Base-by-base conservation (phyloP, 2,329 filamentous ascomycete genomes). In the Fusarium pseudocircinatum region DNA sequence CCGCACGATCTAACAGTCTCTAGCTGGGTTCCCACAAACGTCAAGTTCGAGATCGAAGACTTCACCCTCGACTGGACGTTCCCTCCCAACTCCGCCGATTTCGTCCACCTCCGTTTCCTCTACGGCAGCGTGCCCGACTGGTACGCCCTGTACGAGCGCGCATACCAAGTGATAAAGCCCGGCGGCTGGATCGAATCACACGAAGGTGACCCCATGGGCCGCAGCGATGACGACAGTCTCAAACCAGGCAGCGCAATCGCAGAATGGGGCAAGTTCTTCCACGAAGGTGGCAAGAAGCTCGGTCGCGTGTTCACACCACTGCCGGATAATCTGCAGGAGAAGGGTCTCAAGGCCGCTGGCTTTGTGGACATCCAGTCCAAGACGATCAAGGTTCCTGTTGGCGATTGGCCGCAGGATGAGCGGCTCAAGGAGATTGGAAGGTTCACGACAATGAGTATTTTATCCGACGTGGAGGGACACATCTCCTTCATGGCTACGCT, bases 41-140 rank as follows among this genome's bases (percentile, higher is more conserved):
- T 91, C 67, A 86, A 87, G 73, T 80, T 80, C 43, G 73, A 75
- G 47, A 75, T 75, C 18, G 73, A 83, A 80, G 52, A 82, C 80
- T 68, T 79, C 63, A 67, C 78, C 67, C 49, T 77, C 57, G 34
- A 75, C 30, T 81, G 79, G 79, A 81, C 78, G 2, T 81, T 78
- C 43, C 53, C 62, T 37, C 54, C 61, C 11, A 66, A 73, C 62
- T 79, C 83, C 36, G 88, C 90, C 75, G 89, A 92, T 79, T 89
- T 87, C 72, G 86, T 92, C 60, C 91, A 92, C 77, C 86, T 88
- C 13, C 86, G 87, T 36, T 84, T 87, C 74, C 82, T 92, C 71
- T 82, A 86, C 8, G 90, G 90, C 30, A 85, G 85, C 62, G 86
- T 91, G 63, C 80, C 82, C 7, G 88, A 90, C 72, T 91, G 89